Percentiles rank a stretch among this genome's conserved stretches.
Conservation (phyloP, 352 stramenopile species). For the Globisporangium paroecandrum region DNA sequence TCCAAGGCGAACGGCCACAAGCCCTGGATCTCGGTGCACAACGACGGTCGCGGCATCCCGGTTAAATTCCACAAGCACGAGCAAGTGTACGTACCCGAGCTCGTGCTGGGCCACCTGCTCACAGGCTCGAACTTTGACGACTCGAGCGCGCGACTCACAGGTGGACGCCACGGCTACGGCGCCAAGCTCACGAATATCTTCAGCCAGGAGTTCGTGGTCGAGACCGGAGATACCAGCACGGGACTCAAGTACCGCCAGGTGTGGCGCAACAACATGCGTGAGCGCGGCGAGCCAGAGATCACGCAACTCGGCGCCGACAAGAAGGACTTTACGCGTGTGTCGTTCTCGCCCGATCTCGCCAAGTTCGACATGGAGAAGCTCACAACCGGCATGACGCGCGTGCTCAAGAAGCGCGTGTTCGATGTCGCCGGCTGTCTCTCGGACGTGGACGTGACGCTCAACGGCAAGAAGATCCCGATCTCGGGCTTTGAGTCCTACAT, state of each 20-base stretch:
- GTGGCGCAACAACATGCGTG: slow-evolving; percentile 97
- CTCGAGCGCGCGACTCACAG: slow-evolving; percentile 95
- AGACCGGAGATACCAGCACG: slow-evolving; percentile 92
- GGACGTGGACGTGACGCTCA: slow-evolving; percentile 92
- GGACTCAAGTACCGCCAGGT: slow-evolving; percentile 88
- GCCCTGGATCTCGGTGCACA: slow-evolving; percentile 95
- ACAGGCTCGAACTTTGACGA: slow-evolving; percentile 99
- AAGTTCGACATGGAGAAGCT: slow-evolving; percentile 96
- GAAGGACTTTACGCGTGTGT: slow-evolving; percentile 97
- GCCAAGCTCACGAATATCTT: slow-evolving; percentile 99
- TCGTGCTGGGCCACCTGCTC: slow-evolving; percentile 98
- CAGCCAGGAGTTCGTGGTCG: slow-evolving; percentile 97
- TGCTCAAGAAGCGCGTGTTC: slow-evolving; percentile 97
- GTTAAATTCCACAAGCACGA: slow-evolving; percentile 97
- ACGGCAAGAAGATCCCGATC: slow-evolving; percentile 83
- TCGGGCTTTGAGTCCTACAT: slow-evolving; percentile 98
- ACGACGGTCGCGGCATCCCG: slow-evolving; percentile 98
- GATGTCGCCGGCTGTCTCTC: slow-evolving; percentile 97
- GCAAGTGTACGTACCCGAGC: slow-evolving; percentile 96
- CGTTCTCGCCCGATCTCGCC: slow-evolving; percentile 95
- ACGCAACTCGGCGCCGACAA: slow-evolving; percentile 71
- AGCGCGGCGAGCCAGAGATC: slow-evolving; percentile 82
- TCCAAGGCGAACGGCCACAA: slow-evolving; percentile 50
- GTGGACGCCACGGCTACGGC: slow-evolving; percentile 93
- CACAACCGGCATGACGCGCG: slow-evolving; percentile 90